Evolutionary conservation across 2,329 filamentous ascomycete genomes (phyloP).

Genomic region (Hymenoscyphus albidus): DNA sequence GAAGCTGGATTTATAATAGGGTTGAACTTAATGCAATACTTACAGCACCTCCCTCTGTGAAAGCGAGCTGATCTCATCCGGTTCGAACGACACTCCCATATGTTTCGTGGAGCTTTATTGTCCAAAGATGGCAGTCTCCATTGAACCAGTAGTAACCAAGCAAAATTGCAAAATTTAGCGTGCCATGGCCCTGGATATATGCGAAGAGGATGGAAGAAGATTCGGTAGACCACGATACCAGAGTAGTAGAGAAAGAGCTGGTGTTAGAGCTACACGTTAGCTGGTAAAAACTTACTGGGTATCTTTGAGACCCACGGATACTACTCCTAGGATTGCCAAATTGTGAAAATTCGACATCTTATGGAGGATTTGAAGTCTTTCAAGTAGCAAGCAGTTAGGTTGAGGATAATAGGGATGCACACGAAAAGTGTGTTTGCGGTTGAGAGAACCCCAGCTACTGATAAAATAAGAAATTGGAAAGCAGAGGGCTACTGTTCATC

Average conservation of each 20-base stretch:
- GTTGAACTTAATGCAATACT: neutral
- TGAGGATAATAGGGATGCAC: too few species aligned
- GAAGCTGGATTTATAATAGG: neutral
- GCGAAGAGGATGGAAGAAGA: constrained; percentile 23
- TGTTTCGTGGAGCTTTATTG: neutral
- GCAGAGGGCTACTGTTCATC: too few species aligned
- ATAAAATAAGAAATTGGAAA: too few species aligned
- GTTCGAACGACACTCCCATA: neutral
- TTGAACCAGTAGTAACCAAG: neutral
- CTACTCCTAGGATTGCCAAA: neutral
- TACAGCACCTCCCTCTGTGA: neutral
- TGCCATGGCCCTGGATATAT: constrained; percentile 21
- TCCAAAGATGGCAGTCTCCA: neutral
- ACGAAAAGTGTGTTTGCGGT: too few species aligned
- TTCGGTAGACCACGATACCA: neutral
- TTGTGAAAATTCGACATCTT: neutral
- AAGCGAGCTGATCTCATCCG: neutral
- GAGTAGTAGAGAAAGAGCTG: neutral
- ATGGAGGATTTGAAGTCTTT: neutral
- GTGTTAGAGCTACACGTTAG: neutral
- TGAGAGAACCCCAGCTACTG: too few species aligned
- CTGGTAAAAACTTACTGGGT: neutral
- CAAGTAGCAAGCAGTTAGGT: neutral
- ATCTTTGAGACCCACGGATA: neutral
- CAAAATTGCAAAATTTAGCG: constrained; percentile 7